Conservation (phyloP, 495 filamentous ascomycete species). For the Glonium stellatum region DNA sequence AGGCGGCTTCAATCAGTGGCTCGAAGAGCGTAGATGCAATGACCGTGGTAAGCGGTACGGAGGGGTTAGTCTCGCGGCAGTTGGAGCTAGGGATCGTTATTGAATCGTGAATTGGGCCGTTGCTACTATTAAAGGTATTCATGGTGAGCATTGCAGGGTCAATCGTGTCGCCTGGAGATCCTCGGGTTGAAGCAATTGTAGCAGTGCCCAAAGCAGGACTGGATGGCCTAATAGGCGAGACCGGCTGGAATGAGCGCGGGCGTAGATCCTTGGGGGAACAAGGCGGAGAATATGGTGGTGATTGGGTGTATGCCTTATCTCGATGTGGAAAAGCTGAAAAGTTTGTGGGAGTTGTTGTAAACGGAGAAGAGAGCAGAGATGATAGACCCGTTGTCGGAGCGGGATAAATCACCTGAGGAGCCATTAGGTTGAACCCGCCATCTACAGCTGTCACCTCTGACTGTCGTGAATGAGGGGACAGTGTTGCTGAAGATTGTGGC, state of each 20-base stretch:
- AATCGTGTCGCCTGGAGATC: conserved; percentile 10
- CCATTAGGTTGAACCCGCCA: conserved; percentile 13
- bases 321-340: background rate
- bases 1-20: conserved; percentile 18
- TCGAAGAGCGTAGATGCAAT: conserved; percentile 6
- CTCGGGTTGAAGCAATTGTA: background rate
- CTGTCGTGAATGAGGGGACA: conserved; percentile 3
- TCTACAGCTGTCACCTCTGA: background rate
- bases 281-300: conserved; percentile 27
- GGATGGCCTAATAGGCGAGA: background rate
- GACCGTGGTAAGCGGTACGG: background rate
- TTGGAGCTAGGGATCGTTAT: background rate
- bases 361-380: conserved; percentile 14
- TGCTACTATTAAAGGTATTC: conserved; percentile 7
- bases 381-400: conserved; percentile 4
- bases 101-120: background rate
- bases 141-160: conserved; percentile 14
- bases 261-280: conserved; percentile 30
- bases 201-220: background rate
- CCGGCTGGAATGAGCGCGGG: conserved; percentile 9
- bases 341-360: conserved; percentile 16
- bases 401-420: conserved; percentile 5
- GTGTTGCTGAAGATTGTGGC: background rate
- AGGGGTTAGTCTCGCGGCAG: background rate
- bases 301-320: conserved; percentile 9